These are phyloP conservation scores for Amanita exitialis DNA, from an alignment of 768 basidiomycete species.

Conservation along the genomic window DNA sequence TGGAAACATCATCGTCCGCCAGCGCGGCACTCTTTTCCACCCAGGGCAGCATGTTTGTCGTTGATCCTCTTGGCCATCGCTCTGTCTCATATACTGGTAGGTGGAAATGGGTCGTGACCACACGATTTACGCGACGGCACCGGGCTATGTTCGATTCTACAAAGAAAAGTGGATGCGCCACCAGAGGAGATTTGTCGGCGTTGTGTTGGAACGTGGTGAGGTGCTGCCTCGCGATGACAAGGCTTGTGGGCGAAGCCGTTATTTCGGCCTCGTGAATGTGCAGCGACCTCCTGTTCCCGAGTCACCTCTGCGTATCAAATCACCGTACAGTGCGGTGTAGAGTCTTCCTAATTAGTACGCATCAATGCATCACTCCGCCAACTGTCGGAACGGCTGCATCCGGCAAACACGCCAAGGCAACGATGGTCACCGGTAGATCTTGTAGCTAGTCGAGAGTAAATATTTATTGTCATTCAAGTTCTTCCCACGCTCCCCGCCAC, in stretches of 20 bases:
- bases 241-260: conserved; percentile 69
- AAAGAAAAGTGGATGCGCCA: conserved; percentile 64
- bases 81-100: conserved; percentile 25
- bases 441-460: neutral
- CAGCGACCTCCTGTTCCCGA: too few species aligned
- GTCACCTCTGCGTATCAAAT: too few species aligned
- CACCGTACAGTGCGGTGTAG: too few species aligned
- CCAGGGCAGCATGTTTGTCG: conserved; percentile 82
- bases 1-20: conserved; percentile 93
- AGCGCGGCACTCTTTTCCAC: conserved; percentile 88
- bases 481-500: too few species aligned
- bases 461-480: too few species aligned
- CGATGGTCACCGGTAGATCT: neutral
- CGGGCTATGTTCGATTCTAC: conserved; percentile 95
- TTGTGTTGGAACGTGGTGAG: conserved; percentile 77
- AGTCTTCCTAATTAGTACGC: too few species aligned
- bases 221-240: conserved; percentile 77
- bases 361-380: too few species aligned
- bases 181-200: conserved; percentile 73
- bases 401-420: too few species aligned
- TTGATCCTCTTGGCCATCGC: neutral
- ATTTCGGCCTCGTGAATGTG: conserved; percentile 54
- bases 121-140: conserved; percentile 83
- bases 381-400: too few species aligned
- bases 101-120: conserved; percentile 91